These are phyloP conservation scores for Nepenthes alata DNA, from an alignment of 179 eudicot genomes.

Conservation along the genomic window DNA sequence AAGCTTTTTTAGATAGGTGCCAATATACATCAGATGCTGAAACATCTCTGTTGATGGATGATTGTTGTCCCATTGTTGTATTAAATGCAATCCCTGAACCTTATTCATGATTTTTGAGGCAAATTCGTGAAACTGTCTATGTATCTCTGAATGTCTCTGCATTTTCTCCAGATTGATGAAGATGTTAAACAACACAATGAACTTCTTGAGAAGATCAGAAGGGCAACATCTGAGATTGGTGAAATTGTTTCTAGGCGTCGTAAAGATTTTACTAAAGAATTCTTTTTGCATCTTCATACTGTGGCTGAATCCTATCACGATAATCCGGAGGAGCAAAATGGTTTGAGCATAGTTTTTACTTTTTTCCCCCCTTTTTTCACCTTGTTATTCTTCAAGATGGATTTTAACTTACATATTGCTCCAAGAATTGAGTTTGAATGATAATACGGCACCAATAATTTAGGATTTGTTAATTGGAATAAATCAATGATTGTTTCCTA, in stretches of 20 bases:
- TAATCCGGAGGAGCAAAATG: slow-evolving; percentile 59
- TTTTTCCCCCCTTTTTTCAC: not conserved
- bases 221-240: slow-evolving; percentile 43
- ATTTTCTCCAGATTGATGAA: slow-evolving; percentile 55
- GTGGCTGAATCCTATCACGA: slow-evolving; percentile 74
- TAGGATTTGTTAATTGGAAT: no score
- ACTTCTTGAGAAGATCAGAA: slow-evolving; percentile 52
- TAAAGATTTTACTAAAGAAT: slow-evolving; percentile 87
- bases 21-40: no score
- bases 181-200: slow-evolving; percentile 78
- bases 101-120: no score
- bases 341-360: slow-evolving; percentile 27
- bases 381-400: no score
- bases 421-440: no score
- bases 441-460: no score
- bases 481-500: no score
- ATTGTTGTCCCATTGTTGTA: no score
- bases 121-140: not conserved
- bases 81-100: no score
- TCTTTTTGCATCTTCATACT: slow-evolving; percentile 64
- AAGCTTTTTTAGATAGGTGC: no score
- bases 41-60: no score
- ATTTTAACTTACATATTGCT: no score
- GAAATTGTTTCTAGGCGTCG: slow-evolving; percentile 77
- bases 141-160: not conserved